A percentile compares a stretch with the other conserved stretches of the same genome.
These are phyloP conservation scores for Saccharomyces kudriavzevii DNA, from an alignment of 805 yeast genomes.

Conservation along the genomic window DNA sequence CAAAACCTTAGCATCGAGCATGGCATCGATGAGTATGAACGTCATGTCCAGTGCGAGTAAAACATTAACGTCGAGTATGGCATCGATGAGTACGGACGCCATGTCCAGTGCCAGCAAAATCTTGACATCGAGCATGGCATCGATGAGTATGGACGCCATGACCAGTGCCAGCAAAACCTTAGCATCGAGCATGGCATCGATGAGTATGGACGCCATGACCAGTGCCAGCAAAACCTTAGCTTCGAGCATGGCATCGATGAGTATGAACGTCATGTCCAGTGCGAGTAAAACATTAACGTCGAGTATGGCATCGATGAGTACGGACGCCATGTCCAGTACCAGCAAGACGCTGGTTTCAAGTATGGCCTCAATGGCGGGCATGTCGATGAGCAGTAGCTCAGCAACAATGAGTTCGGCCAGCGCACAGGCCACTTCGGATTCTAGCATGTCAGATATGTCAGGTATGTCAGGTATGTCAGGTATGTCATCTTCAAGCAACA, in stretches of 20 bases:
- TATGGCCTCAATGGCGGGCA: background rate
- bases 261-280: no score
- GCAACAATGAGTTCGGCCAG: background rate
- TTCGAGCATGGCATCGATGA: conserved; percentile 4
- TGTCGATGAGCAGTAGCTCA: conserved; percentile 4
- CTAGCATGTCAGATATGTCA: conserved; percentile 2
- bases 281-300: no score
- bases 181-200: conserved; percentile 5
- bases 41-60: conserved; percentile 3
- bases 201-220: background rate
- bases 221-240: background rate
- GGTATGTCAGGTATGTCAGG: conserved; percentile 1
- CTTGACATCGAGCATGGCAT: no score
- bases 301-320: no score
- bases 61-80: background rate
- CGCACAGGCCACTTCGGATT: background rate
- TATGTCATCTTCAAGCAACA: conserved; percentile 5
- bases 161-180: conserved; percentile 1
- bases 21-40: conserved; percentile 3
- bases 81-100: no score
- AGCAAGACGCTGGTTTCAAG: no score
- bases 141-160: conserved; percentile 1
- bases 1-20: background rate
- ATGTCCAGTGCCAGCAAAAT: no score
- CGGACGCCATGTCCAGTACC: no score